These are phyloP conservation scores for Ceratocystis smalleyi DNA, from an alignment of 2,329 filamentous ascomycete species.

Conservation along the genomic window DNA sequence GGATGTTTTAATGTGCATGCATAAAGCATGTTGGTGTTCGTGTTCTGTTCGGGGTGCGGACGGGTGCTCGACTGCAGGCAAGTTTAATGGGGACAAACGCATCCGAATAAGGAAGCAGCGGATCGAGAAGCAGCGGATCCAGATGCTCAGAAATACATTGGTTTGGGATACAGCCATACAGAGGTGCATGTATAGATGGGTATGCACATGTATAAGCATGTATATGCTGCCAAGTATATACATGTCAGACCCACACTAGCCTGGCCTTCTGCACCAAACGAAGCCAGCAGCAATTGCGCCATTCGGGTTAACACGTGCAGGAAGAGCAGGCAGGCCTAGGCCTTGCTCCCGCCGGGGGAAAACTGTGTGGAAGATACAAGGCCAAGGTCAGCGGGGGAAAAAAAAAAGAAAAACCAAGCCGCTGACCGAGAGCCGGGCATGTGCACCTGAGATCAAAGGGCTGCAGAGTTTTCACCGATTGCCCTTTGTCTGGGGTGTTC, in stretches of 20 bases:
- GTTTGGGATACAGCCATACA: neutral
- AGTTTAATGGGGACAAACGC: too few relatives aligned
- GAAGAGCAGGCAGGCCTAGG: neutral
- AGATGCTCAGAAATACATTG: slow-evolving; percentile 1
- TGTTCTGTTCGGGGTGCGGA: too few relatives aligned
- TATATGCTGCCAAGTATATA: neutral
- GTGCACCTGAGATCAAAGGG: neutral
- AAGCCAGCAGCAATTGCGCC: slow-evolving; percentile 1
- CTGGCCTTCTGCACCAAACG: neutral
- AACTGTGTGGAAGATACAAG: neutral
- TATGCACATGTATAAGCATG: too few relatives aligned
- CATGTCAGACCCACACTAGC: neutral
- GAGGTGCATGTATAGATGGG: too few relatives aligned
- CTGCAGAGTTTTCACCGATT: neutral
- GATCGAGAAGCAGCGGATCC: neutral
- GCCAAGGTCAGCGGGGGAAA: neutral
- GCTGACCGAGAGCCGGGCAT: neutral
- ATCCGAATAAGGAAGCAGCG: neutral
- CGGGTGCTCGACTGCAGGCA: too few relatives aligned
- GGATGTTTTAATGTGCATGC: too few relatives aligned
- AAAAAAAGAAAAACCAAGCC: neutral
- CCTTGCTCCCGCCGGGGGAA: neutral
- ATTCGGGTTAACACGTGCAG: neutral
- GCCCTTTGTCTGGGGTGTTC: neutral
- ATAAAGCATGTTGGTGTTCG: too few relatives aligned